These are phyloP conservation scores for Tricholoma furcatifolium DNA, from an alignment of 768 basidiomycete species.

Conservation along the genomic window DNA sequence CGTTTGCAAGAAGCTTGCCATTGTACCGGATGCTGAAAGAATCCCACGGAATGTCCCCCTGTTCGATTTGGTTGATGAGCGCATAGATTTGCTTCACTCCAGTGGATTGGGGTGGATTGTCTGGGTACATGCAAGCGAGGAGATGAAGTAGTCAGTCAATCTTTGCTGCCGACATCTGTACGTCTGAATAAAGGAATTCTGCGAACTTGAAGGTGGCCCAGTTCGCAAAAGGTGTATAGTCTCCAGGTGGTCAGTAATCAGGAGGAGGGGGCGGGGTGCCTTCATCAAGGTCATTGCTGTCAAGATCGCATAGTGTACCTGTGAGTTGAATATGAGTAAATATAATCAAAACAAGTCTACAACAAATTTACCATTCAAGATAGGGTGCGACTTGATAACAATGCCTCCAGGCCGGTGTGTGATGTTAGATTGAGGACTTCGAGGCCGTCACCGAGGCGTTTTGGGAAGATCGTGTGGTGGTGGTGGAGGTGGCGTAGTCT, in stretches of 20 bases:
- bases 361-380: too few relatives aligned
- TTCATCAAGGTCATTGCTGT: neutral
- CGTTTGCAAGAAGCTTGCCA: constrained; percentile 16
- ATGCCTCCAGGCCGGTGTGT: too few relatives aligned
- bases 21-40: constrained; percentile 23
- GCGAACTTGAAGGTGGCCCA: constrained; percentile 10
- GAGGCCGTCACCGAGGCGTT: too few relatives aligned
- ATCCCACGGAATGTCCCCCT: constrained; percentile 29
- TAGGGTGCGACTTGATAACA: too few relatives aligned
- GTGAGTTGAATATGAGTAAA: too few relatives aligned
- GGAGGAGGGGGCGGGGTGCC: neutral
- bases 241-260: neutral
- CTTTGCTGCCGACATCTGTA: constrained; percentile 11
- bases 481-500: too few relatives aligned
- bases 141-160: constrained; percentile 13
- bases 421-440: too few relatives aligned
- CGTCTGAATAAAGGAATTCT: constrained; percentile 11
- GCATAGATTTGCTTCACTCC: constrained; percentile 19
- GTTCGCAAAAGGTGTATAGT: constrained; percentile 9
- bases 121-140: too few relatives aligned
- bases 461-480: too few relatives aligned
- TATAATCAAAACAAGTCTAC: too few relatives aligned
- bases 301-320: constrained; percentile 6
- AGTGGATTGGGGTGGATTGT: constrained; percentile 11
- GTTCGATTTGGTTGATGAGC: constrained; percentile 23